Evolutionary conservation across 768 basidiomycete genomes (phyloP).

Genomic region (Mycena sanguinolenta): DNA sequence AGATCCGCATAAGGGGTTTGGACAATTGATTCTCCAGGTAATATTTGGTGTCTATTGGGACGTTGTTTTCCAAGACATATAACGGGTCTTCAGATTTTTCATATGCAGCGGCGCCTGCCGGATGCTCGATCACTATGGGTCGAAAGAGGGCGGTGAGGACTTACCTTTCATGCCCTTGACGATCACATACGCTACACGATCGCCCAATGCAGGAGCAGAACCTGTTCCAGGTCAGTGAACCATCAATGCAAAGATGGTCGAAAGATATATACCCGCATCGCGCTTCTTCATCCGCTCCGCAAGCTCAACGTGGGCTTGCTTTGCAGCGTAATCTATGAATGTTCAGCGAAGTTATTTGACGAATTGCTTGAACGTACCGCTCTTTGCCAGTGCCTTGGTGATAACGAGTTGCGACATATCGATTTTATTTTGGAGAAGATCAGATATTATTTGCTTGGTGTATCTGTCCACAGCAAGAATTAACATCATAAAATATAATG

Average conservation of each 20-base stretch:
- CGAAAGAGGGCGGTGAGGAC: conserved; percentile 9
- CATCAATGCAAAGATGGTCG: background rate
- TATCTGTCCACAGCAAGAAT: conserved; percentile 66
- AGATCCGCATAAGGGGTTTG: conserved; percentile 96
- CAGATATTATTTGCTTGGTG: conserved; percentile 92
- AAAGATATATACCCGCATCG: conserved; percentile 76
- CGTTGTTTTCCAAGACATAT: conserved; percentile 96
- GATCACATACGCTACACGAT: conserved; percentile 99
- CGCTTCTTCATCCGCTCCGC: conserved; percentile 96
- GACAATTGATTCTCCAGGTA: conserved; percentile 98
- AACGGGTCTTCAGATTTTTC: conserved; percentile 99
- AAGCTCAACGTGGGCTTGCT: conserved; percentile 97
- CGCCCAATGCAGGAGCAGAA: conserved; percentile 96
- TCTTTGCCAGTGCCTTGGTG: conserved; percentile 95
- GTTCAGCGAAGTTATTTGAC: background rate
- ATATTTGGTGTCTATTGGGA: conserved; percentile 98
- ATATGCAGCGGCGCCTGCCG: conserved; percentile 94
- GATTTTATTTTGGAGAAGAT: conserved; percentile 94
- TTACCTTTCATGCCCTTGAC: conserved; percentile 94
- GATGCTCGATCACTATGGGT: background rate
- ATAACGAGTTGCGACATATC: conserved; percentile 99
- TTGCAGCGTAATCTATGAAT: conserved; percentile 85
- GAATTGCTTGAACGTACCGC: conserved; percentile 59
- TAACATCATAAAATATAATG: conserved; percentile 15
- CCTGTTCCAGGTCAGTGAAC: conserved; percentile 56